Evolutionary conservation across 2,329 filamentous ascomycete species (phyloP), one percentile per base, ranked within the genome.

Genomic region (Alternaria arbusti): DNA sequence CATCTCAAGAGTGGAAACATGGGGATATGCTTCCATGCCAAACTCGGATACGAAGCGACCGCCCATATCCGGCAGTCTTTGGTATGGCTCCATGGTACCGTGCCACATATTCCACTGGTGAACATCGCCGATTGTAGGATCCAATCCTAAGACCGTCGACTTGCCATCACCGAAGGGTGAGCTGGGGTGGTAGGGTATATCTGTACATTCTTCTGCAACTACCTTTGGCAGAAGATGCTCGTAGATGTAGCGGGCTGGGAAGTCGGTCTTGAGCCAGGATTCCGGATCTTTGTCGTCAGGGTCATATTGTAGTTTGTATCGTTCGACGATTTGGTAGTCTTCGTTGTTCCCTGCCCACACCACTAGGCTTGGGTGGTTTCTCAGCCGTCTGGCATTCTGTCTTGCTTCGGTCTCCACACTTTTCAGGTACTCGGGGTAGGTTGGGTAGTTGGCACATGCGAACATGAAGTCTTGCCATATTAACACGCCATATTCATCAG

Each of bases 21-120:
- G 89, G 0, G 95, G 94, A 77, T 97, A 96, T 0, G 92, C 93
- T 78, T 97, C 89, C 93, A 97, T 97, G 59, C 94, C 95, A 71
- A 97, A 97, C 76, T 97, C 95, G 54, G 91, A 95, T 61, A 97
- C 93, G 80, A 97, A 97, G 0, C 94, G 89, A 2, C 94, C 94
- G n/a, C 89, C 88, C 65, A 90, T 90, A 77, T 95, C 92, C 67
- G 94, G 97, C 70, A 95, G 89, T 70, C 55, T 40, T 30, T 97
- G 94, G 72, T 97, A 97, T 67, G 91, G 93, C 75, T 96, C 91
- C 77, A 97, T 93, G 1, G 88, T 90, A n/a, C 94, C 94, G 75
- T 97, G 94, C 94, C 94, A 97, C 11, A 97, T 87, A 74, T 97
- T 97, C 94, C 94, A 97, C 79, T 97, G 94, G 76, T 97, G 95